Base-by-base conservation (phyloP, 495 filamentous ascomycete species). In the Aspergillus asperescens region DNA sequence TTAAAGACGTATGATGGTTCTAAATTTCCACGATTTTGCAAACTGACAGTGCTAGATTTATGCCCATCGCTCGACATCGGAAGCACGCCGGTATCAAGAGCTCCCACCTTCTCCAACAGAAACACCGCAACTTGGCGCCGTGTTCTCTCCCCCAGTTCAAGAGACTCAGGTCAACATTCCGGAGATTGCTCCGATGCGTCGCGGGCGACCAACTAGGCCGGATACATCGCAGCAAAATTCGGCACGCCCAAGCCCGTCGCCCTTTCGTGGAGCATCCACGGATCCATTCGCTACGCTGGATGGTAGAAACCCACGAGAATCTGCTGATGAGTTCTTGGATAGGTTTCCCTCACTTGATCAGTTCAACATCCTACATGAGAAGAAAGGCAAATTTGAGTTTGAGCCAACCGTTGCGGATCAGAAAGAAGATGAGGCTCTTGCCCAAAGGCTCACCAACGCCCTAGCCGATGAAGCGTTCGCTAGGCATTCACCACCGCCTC, bases 281-380 rank as follows among this genome's bases (percentile, higher is more conserved):
- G 93, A 98, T 67, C 93, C 93, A 0, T 98, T 96, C 68, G 86
- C 87, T 23, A 88, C 87, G 5, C 74, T 98, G 15, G 93, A 98
- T 64, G 79, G 84, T 7, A 54, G 79, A 10, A 63, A 75, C 40
- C 61, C 70, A 13, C 74, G 75, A 15, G 73, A 74, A 12, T 70
- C 73, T 39, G 70, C 68, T 5, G 93, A 97, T 58, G 94, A 96
- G 58, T 69, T 95, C 46, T 87, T 90, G 3, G 79, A 82, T 40
- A 81, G 87, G 44, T 98, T 96, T 58, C 93, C 93, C 3, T 89
- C 89, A 8, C 75, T 98, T 24, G 92, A 98, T 54, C 89, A 97
- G 57, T 98, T 98, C 63, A 81, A 90, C 20, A 76, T 97, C 34
- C 74, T 96, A 35, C 89, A 95, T 56, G 90, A 96, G 57, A 82